These are phyloP conservation scores for Myriangium duriaei DNA, from an alignment of 2,329 filamentous ascomycete species.

Conservation along the genomic window DNA sequence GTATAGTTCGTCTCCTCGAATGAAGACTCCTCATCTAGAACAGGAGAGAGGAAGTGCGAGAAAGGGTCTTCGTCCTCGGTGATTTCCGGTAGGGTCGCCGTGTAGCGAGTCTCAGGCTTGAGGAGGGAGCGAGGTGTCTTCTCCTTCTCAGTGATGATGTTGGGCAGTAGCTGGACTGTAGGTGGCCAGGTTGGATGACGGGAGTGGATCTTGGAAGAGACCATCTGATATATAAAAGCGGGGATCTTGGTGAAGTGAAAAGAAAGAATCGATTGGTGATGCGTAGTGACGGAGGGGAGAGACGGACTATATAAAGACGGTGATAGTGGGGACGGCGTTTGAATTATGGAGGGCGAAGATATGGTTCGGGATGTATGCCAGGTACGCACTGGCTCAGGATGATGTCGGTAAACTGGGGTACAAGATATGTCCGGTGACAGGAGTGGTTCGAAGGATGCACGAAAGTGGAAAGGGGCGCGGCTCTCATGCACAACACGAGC, in stretches of 20 bases:
- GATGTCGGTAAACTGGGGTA: conserved; percentile 7
- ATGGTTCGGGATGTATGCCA: conserved; percentile 2
- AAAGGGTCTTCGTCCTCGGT: conserved; percentile 28
- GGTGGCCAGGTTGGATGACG: conserved; percentile 14
- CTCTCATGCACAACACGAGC: conserved; percentile 5
- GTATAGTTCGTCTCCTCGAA: conserved; percentile 25
- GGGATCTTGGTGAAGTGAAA: conserved; percentile 3
- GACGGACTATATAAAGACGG: conserved; percentile 6
- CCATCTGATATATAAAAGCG: conserved; percentile 10
- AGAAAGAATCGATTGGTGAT: conserved; percentile 3
- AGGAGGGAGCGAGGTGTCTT: conserved; percentile 4
- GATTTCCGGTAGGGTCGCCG: conserved; percentile 24
- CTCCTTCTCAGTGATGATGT: conserved; percentile 9
- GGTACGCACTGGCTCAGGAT: background rate
- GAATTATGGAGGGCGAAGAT: no score
- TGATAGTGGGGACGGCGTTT: no score
- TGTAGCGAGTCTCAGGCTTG: conserved; percentile 3
- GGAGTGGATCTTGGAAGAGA: conserved; percentile 10
- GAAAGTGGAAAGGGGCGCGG: conserved; percentile 6
- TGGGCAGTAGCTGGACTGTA: conserved; percentile 10
- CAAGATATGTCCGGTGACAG: conserved; percentile 5
- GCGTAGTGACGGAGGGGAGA: conserved; percentile 3
- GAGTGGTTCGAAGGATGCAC: conserved; percentile 1
- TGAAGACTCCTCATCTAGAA: conserved; percentile 29
- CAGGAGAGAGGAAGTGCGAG: conserved; percentile 30